phyloP scores from a whole-genome alignment of 2,329 filamentous ascomycete species.

The Ascochyta pisi region DNA sequence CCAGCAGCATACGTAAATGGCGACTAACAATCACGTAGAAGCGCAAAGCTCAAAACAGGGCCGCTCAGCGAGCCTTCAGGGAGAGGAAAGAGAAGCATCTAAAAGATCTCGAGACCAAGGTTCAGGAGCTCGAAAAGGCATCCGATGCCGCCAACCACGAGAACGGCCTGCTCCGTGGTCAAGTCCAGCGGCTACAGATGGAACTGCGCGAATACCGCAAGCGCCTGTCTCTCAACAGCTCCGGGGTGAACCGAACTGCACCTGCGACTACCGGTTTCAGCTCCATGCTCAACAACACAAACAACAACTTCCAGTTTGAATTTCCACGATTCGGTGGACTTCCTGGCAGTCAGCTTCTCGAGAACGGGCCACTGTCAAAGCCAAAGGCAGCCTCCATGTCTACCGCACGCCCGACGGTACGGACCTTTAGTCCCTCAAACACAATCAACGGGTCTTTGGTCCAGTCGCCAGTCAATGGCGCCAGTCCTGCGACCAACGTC shows the following conservation, averaged over 20 bases:
- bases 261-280: conserved; percentile 55
- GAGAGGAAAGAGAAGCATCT: conserved; percentile 71
- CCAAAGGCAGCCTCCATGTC: conserved; percentile 37
- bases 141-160: conserved; percentile 85
- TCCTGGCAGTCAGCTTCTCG: conserved; percentile 60
- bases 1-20: conserved; percentile 6
- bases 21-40: conserved; percentile 65
- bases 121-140: conserved; percentile 74
- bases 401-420: conserved; percentile 38
- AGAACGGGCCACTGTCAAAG: conserved; percentile 51
- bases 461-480: conserved; percentile 38
- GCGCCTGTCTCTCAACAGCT: conserved; percentile 70
- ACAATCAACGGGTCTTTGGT: conserved; percentile 33
- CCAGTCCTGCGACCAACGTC: conserved; percentile 42
- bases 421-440: conserved; percentile 48
- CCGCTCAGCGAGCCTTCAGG: conserved; percentile 66
- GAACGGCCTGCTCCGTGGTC: conserved; percentile 81
- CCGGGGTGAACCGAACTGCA: conserved; percentile 56
- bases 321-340: conserved; percentile 88
- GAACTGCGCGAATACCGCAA: conserved; percentile 93
- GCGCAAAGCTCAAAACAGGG: conserved; percentile 79
- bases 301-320: conserved; percentile 87
- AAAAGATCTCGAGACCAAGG: conserved; percentile 73
- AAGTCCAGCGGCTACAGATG: conserved; percentile 84
- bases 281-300: conserved; percentile 57